A percentile compares a stretch with the other conserved stretches of the same genome.
Conservation (phyloP, 2,329 filamentous ascomycete species). For the Plenodomus lindquistii region DNA sequence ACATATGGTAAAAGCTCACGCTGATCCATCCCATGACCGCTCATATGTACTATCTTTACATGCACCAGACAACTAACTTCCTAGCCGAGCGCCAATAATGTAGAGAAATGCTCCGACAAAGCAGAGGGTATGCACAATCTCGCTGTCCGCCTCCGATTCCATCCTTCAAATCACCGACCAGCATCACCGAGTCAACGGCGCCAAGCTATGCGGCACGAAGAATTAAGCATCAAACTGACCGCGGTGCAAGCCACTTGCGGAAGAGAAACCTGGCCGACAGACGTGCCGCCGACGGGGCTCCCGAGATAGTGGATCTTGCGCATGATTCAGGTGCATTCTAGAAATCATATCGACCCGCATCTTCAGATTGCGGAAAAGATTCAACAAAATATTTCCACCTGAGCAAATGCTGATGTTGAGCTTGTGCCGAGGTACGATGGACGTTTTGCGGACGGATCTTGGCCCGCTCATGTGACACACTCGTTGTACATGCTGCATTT, state of each 20-base stretch:
- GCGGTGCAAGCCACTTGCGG: constrained; percentile 1
- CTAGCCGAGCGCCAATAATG: no score
- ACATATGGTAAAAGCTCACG: not conserved
- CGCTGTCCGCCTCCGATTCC: no score
- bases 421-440: constrained; percentile 3
- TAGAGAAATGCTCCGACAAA: no score
- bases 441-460: not conserved
- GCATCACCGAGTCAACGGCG: no score
- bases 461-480: not conserved
- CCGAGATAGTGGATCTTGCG: constrained; percentile 17
- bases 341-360: constrained; percentile 15
- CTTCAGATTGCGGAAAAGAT: constrained; percentile 11
- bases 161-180: no score
- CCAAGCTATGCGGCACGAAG: constrained; percentile 5
- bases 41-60: no score
- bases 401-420: not conserved
- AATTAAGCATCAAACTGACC: constrained; percentile 4
- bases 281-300: constrained; percentile 15
- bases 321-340: constrained; percentile 19
- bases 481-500: no score
- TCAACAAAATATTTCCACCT: not conserved
- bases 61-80: no score
- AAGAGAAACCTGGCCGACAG: not conserved
- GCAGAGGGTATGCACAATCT: no score
- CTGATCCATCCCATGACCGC: no score